These are phyloP conservation scores for Chytriomyces hyalinus DNA, from an alignment of 192 early-diverging fungal species.

Conservation along the genomic window DNA sequence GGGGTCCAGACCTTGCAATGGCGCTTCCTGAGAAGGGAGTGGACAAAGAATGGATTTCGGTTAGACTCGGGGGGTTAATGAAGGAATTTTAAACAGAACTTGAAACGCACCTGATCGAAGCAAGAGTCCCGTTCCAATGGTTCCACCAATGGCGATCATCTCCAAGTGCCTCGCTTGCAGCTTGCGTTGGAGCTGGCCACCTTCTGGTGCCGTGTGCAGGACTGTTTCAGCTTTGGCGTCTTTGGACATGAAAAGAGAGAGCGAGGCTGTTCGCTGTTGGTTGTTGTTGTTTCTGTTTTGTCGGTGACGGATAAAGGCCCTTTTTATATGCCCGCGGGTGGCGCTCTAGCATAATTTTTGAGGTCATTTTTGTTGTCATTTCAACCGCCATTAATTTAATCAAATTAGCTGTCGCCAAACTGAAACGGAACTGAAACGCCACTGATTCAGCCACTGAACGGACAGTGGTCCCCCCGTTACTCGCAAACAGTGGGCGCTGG, in stretches of 20 bases:
- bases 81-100: not conserved
- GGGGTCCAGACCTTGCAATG: constrained; percentile 56
- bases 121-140: constrained; percentile 74
- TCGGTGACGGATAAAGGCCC: too few species aligned
- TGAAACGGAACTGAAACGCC: too few species aligned
- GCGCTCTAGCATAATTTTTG: too few species aligned
- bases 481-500: too few species aligned
- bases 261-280: too few species aligned
- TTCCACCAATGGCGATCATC: constrained; percentile 60
- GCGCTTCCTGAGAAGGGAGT: constrained; percentile 30
- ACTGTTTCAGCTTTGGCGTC: not conserved
- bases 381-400: too few species aligned
- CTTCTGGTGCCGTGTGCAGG: not conserved
- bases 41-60: not conserved
- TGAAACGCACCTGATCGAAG: constrained; percentile 75
- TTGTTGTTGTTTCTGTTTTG: too few species aligned
- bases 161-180: constrained; percentile 55
- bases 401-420: too few species aligned
- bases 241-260: not conserved
- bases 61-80: not conserved
- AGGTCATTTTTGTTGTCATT: too few species aligned
- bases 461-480: too few species aligned
- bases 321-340: too few species aligned
- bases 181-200: constrained; percentile 43
- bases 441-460: too few species aligned